These are phyloP conservation scores for Peronosclerospora sorghi DNA, from an alignment of 352 stramenopile species.

Conservation along the genomic window DNA sequence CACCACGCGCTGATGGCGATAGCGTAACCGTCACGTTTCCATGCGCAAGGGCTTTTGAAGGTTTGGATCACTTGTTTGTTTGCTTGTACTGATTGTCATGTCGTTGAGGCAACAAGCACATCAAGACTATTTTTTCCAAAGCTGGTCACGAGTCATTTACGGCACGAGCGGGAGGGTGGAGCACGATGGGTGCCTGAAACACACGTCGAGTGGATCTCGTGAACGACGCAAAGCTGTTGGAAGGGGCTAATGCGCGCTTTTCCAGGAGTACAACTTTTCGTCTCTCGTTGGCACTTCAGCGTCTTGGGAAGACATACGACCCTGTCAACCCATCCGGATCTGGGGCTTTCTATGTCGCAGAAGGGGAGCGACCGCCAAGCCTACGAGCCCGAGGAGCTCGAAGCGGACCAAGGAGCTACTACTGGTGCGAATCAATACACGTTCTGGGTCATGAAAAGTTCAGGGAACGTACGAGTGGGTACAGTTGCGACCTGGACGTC, in stretches of 20 bases:
- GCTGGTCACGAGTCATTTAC: constrained; percentile 50
- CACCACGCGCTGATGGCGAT: constrained; percentile 18
- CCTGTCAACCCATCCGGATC: constrained; percentile 73
- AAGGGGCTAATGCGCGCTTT: constrained; percentile 69
- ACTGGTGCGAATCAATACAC: constrained; percentile 81
- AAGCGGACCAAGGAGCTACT: constrained; percentile 49
- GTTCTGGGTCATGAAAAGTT: constrained; percentile 85
- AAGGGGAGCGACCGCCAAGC: constrained; percentile 47
- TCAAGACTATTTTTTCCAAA: constrained; percentile 56
- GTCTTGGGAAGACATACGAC: constrained; percentile 37
- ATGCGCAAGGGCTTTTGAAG: no score
- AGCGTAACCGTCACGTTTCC: no score
- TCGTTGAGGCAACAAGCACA: constrained; percentile 33
- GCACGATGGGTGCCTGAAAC: constrained; percentile 24
- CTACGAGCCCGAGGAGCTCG: constrained; percentile 50
- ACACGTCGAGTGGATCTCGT: constrained; percentile 53
- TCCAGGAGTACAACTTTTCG: constrained; percentile 66
- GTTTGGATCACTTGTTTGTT: no score
- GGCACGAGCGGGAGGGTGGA: constrained; percentile 35
- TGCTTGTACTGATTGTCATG: constrained; percentile 4
- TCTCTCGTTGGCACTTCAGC: constrained; percentile 48
- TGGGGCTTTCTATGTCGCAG: constrained; percentile 87
- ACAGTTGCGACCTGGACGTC: constrained; percentile 62
- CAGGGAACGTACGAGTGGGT: constrained; percentile 73
- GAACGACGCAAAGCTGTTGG: constrained; percentile 77